phyloP scores from a whole-genome alignment of 331 rosid genomes.

The Ulmus americana region DNA sequence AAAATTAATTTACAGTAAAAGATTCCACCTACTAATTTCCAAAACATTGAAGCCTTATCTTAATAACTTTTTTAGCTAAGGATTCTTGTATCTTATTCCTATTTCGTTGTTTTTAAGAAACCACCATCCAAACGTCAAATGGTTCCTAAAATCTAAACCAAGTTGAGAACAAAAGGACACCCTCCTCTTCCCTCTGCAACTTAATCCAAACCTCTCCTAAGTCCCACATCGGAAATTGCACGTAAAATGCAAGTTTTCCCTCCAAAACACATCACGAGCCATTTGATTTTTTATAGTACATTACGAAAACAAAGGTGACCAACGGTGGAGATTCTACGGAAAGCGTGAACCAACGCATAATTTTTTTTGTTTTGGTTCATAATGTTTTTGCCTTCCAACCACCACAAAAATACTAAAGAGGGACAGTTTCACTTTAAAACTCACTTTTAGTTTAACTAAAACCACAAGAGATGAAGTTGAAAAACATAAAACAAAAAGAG shows the following conservation, averaged over 20 bases:
- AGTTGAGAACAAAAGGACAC: slow-evolving; percentile 2
- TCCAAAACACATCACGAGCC: neutral
- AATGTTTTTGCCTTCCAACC: slow-evolving; percentile 51
- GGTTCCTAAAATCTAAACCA: slow-evolving; percentile 2
- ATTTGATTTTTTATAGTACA: neutral
- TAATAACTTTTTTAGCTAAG: no score
- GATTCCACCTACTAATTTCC: slow-evolving; percentile 16
- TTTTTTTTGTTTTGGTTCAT: slow-evolving; percentile 12
- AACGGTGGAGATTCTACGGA: slow-evolving; percentile 5
- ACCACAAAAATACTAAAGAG: slow-evolving; percentile 17
- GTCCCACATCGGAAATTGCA: slow-evolving; percentile 15
- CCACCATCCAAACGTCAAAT: neutral
- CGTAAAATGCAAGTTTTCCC: neutral
- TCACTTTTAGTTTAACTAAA: no score
- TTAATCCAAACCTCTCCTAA: neutral
- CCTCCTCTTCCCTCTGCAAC: neutral
- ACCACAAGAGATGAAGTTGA: no score
- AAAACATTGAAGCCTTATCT: neutral
- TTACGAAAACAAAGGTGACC: neutral
- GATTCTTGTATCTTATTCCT: neutral
- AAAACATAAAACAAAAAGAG: slow-evolving; percentile 1
- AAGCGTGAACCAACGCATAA: neutral
- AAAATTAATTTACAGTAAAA: slow-evolving; percentile 9
- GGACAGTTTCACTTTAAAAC: slow-evolving; percentile 18
- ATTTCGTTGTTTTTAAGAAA: neutral